These are phyloP conservation scores for Mucor saturninus DNA, from an alignment of 371 early-diverging fungal genomes.

Conservation along the genomic window DNA sequence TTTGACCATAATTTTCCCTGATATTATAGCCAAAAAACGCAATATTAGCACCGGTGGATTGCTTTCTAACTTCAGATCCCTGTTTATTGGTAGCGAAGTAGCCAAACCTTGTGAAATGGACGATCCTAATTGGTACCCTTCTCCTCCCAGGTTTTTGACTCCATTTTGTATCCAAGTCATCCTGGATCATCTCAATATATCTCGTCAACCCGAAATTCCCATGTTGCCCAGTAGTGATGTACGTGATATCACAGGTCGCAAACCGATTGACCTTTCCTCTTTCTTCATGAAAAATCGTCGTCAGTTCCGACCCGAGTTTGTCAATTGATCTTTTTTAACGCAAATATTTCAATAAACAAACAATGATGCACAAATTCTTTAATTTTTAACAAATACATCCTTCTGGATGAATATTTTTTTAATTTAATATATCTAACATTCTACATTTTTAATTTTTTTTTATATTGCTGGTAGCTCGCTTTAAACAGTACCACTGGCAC, in stretches of 20 bases:
- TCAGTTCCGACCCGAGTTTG: slow-evolving; percentile 9
- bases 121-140: slow-evolving; percentile 9
- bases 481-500: too few species aligned
- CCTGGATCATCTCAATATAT: slow-evolving; percentile 2
- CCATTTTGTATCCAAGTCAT: slow-evolving; percentile 18
- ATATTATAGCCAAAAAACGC: too few species aligned
- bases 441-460: too few species aligned
- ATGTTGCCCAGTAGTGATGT: slow-evolving; percentile 6
- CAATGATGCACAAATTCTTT: not conserved
- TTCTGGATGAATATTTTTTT: not conserved
- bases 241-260: slow-evolving; percentile 15
- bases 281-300: slow-evolving; percentile 22
- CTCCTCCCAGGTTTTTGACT: slow-evolving; percentile 4
- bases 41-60: too few species aligned
- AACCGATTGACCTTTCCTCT: slow-evolving; percentile 1
- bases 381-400: not conserved
- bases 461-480: too few species aligned
- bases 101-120: too few species aligned
- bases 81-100: too few species aligned
- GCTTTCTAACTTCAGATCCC: too few species aligned
- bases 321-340: not conserved
- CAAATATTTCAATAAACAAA: not conserved
- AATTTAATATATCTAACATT: too few species aligned
- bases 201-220: not conserved
- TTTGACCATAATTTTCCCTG: not conserved